A percentile compares a stretch with the other conserved stretches of the same genome.
These are phyloP conservation scores for Hordeum pubiflorum DNA, from an alignment of 202 grass and related monocot species.

Conservation along the genomic window DNA sequence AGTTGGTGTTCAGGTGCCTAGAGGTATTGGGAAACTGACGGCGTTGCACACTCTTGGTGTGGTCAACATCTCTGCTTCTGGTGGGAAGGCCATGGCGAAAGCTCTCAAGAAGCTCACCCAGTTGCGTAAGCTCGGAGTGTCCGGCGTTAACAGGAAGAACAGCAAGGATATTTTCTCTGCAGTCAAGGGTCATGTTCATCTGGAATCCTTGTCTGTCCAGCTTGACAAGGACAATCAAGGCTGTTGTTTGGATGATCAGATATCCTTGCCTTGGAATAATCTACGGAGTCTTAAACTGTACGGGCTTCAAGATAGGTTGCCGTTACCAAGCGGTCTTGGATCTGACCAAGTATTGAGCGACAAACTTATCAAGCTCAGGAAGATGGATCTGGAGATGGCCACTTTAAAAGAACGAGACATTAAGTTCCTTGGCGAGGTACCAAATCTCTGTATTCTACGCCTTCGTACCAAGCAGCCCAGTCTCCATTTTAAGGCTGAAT, in stretches of 20 bases:
- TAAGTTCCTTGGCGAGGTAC: neutral
- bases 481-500: no score
- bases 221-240: no score
- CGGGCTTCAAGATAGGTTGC: neutral
- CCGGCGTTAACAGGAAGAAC: neutral
- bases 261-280: neutral
- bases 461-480: neutral
- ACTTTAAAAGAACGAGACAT: neutral
- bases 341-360: neutral
- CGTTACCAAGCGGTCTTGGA: neutral
- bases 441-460: neutral
- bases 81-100: neutral
- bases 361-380: neutral
- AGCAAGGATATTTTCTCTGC: neutral
- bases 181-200: neutral
- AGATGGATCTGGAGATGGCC: neutral
- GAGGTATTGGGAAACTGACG: neutral
- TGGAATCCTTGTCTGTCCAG: no score
- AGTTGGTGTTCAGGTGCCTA: neutral
- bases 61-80: neutral
- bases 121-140: neutral
- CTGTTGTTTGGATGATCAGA: neutral
- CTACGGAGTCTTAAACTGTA: conserved; percentile 7
- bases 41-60: neutral
- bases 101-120: conserved; percentile 13